Base-by-base conservation (phyloP, 768 basidiomycete genomes). In the Cystofilobasidium ferigula region DNA sequence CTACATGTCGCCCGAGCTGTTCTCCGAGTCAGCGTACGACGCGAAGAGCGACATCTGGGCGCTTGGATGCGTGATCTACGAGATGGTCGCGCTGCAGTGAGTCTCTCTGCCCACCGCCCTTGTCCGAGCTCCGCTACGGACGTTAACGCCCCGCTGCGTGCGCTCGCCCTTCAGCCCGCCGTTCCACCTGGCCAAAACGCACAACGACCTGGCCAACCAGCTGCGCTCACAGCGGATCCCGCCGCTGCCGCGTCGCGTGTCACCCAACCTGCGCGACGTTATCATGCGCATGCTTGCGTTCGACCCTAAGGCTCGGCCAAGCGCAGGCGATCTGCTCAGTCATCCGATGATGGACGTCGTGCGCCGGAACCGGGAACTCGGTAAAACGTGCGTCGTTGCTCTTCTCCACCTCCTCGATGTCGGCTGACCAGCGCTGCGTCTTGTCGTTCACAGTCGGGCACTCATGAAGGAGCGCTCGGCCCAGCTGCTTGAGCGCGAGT, bases 11-110 rank as follows among this genome's bases (percentile, higher is more conserved):
- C 95, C 95, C 0, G 94, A 99, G 76, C 82, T 98, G 38, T 90
- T 97, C 83, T 89, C 89, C 78, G 94, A 98, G 74, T 92, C 89
- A 74, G 84, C 89, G 3, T 99, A 99, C 77, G 95, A 97, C 77
- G 87, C 89, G 9, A 99, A 98, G 78, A 91, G 89, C 0, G 95
- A 99, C 73, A 97, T 99, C 57, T 99, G 95, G 95, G 93, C 90
- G 5, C 81, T 98, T 34, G 95, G 95, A 1, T 99, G 95, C 77
- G 81, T 98, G 35, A 89, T 97, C 30, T 98, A 89, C 75, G 95
- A 98, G 77, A 82, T 98, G 43, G 98, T 94, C 70, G 91, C 94
- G 0, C 80, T 92, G 61, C 87, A 87, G 79, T 80, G 54, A 70
- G 79, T 57, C 22, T 59, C 36, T 35, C 43, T 45, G 32, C 16